Conservation (phyloP, 2,329 filamentous ascomycete genomes). For the Sordariomycetes sp. region DNA sequence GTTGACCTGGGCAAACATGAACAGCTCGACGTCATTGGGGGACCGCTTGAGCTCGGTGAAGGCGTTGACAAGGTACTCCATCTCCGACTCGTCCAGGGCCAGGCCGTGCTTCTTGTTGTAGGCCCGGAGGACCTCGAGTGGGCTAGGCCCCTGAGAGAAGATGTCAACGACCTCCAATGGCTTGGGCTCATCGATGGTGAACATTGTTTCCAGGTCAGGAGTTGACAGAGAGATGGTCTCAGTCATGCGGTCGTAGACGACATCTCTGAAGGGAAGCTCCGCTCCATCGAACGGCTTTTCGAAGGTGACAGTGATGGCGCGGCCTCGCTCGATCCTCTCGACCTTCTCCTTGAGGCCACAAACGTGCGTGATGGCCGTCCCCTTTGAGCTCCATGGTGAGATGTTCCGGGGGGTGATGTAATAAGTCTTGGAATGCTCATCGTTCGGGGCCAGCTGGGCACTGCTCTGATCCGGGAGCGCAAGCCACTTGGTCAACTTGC, state of each 20-base stretch:
- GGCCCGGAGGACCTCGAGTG: constrained; percentile 59
- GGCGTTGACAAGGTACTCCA: constrained; percentile 77
- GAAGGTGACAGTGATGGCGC: constrained; percentile 58
- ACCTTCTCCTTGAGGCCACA: constrained; percentile 63
- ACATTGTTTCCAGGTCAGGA: constrained; percentile 65
- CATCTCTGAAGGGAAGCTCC: constrained; percentile 47
- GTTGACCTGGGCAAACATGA: constrained; percentile 99
- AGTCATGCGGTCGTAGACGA: constrained; percentile 90
- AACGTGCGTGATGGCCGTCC: constrained; percentile 84
- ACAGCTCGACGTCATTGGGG: constrained; percentile 76
- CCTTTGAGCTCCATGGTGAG: constrained; percentile 95
- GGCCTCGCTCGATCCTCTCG: constrained; percentile 75
- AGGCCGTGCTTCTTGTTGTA: constrained; percentile 79
- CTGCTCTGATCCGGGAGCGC: constrained; percentile 6
- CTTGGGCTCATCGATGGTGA: constrained; percentile 49
- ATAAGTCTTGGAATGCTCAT: constrained; percentile 41
- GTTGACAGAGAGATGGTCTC: constrained; percentile 57
- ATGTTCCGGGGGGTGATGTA: constrained; percentile 76
- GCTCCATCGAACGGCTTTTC: constrained; percentile 31
- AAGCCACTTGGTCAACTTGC: constrained; percentile 9
- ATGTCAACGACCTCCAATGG: constrained; percentile 67
- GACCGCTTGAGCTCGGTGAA: constrained; percentile 34
- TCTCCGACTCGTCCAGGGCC: constrained; percentile 76
- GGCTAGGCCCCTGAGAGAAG: constrained; percentile 48
- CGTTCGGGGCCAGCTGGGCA: constrained; percentile 9